Conservation (phyloP, 2,329 filamentous ascomycete species). For the Fusarium sp. region DNA sequence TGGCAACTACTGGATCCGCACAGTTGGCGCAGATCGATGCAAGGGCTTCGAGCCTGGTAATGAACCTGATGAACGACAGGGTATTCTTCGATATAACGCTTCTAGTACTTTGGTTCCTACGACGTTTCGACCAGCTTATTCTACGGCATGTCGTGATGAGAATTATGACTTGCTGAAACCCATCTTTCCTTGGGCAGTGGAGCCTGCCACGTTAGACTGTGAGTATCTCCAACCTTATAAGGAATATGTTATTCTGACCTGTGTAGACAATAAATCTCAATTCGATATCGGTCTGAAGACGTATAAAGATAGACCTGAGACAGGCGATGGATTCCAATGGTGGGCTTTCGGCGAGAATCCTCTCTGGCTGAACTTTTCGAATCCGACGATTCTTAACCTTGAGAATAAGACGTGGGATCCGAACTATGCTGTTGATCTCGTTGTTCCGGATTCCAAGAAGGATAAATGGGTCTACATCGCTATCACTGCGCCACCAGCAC, state of each 20-base stretch:
- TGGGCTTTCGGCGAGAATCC: constrained; percentile 19
- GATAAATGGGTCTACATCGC: constrained; percentile 26
- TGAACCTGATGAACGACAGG: constrained; percentile 30
- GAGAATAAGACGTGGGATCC: constrained; percentile 11
- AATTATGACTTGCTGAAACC: constrained; percentile 29
- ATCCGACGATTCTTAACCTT: constrained; percentile 20
- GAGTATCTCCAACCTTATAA: neutral
- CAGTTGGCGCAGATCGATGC: constrained; percentile 16
- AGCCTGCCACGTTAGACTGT: neutral
- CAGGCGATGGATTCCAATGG: neutral
- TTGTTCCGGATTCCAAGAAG: neutral
- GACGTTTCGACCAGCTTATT: constrained; percentile 3
- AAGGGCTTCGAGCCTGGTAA: neutral
- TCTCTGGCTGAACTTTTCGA: constrained; percentile 28
- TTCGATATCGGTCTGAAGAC: neutral
- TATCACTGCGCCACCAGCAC: constrained; percentile 12
- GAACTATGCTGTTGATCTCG: constrained; percentile 23
- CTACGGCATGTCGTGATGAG: constrained; percentile 34
- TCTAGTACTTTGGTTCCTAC: constrained; percentile 4
- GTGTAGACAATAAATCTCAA: neutral
- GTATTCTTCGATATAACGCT: constrained; percentile 31
- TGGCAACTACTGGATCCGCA: constrained; percentile 43
- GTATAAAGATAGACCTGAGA: neutral
- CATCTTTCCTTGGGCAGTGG: constrained; percentile 35
- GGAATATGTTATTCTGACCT: accelerated